Percentiles rank a stretch among this genome's conserved stretches.
phyloP scores from a whole-genome alignment of 345 rosid genomes.

The Crucihimalaya himalaica region DNA sequence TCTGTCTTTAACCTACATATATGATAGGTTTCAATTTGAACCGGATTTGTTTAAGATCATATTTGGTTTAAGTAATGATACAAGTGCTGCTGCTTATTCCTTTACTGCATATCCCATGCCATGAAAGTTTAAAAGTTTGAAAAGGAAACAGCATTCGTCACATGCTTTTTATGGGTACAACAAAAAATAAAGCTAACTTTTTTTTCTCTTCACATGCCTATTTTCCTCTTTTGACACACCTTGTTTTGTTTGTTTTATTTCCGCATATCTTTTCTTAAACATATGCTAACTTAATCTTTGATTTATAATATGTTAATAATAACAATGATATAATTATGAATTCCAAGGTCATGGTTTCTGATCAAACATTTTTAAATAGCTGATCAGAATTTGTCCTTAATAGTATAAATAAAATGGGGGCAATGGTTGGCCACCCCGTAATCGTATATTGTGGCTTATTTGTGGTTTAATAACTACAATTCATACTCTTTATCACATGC shows the following conservation, averaged over 20 bases:
- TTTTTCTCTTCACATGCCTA: constrained; percentile 29
- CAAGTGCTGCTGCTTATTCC: neutral
- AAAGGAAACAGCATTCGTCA: constrained; percentile 28
- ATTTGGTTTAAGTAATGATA: neutral
- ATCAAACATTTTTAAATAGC: neutral
- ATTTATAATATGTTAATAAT: neutral
- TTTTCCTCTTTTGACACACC: constrained; percentile 29
- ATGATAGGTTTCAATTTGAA: neutral
- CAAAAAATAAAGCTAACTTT: constrained; percentile 29
- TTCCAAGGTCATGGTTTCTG: neutral
- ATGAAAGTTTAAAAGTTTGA: constrained; percentile 6
- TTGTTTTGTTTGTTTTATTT: neutral
- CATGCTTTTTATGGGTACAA: constrained; percentile 27
- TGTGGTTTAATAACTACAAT: too few species aligned
- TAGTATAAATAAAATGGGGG: too few species aligned
- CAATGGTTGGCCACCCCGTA: too few species aligned
- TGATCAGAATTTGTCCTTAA: neutral
- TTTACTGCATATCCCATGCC: neutral
- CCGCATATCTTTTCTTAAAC: neutral
- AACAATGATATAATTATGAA: neutral
- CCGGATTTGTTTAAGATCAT: neutral
- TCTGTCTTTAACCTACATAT: neutral
- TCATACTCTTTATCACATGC: too few species aligned
- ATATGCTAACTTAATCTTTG: neutral
- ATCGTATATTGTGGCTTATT: too few species aligned